These are phyloP conservation scores for Nicotiana otophora DNA, from an alignment of 257 asterid species.

Conservation along the genomic window DNA sequence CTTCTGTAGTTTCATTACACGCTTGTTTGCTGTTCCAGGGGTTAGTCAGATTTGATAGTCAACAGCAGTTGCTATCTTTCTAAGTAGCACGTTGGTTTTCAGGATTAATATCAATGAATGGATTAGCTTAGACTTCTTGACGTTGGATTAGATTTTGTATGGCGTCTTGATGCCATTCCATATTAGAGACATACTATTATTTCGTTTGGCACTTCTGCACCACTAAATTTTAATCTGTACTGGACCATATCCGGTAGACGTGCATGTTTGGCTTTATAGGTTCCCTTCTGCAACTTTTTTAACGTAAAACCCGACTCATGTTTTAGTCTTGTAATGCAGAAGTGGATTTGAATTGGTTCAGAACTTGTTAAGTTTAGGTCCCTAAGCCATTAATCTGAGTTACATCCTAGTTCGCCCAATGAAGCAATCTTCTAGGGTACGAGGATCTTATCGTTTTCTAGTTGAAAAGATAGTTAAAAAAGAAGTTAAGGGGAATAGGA, in stretches of 20 bases:
- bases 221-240: not conserved
- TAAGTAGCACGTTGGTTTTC: not conserved
- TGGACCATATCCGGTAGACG: not conserved
- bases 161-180: not conserved
- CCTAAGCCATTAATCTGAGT: not conserved
- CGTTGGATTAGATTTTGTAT: not conserved
- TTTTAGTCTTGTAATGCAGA: not conserved
- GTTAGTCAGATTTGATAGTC: not conserved
- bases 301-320: not conserved
- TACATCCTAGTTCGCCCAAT: not conserved
- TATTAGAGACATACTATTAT: not conserved
- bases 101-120: not conserved
- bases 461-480: not conserved
- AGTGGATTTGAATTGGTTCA: not conserved
- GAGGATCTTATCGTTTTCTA: not conserved
- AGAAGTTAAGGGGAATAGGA: not conserved
- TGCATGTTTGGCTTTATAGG: too few relatives aligned
- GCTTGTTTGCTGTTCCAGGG: not conserved
- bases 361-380: not conserved
- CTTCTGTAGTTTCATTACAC: not conserved
- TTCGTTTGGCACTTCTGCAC: not conserved
- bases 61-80: not conserved
- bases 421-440: not conserved
- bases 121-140: not conserved
- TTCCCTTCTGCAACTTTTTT: not conserved